Conservation (phyloP, 129 eudicot species). For the Chrysanthemum makinoi region DNA sequence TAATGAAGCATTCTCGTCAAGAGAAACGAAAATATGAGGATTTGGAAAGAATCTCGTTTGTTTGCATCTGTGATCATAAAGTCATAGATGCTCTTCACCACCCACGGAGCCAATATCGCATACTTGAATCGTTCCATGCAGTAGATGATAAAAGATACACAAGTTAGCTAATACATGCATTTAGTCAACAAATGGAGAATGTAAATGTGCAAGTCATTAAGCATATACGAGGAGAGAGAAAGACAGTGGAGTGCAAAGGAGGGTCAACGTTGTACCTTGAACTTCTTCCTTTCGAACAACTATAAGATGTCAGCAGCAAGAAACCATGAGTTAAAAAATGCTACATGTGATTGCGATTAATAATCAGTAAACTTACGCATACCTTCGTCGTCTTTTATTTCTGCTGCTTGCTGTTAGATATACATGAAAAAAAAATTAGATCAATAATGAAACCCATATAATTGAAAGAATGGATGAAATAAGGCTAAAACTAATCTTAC, state of each 20-base stretch:
- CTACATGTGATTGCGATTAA: neutral
- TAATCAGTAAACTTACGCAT: slow-evolving; percentile 4
- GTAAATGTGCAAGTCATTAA: no score
- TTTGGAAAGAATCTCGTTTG: slow-evolving; percentile 30
- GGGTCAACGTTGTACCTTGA: neutral
- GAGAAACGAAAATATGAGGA: slow-evolving; percentile 39
- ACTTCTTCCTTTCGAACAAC: slow-evolving; percentile 38
- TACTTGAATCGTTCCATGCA: slow-evolving; percentile 28
- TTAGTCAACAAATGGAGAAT: no score
- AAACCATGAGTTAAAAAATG: slow-evolving; percentile 18
- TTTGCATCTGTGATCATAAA: slow-evolving; percentile 18
- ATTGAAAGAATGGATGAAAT: no score
- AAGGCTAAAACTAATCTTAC: no score
- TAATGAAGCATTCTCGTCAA: slow-evolving; percentile 48
- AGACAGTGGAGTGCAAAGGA: no score
- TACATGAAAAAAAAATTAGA: slow-evolving; percentile 8
- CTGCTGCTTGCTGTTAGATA: slow-evolving; percentile 53
- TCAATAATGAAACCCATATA: neutral
- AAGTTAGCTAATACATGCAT: no score
- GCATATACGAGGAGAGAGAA: no score
- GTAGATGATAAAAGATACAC: no score
- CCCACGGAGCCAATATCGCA: slow-evolving; percentile 51
- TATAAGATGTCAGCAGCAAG: slow-evolving; percentile 16
- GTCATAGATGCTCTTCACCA: slow-evolving; percentile 39
- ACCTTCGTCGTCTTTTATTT: slow-evolving; percentile 50